Percentiles rank a stretch among this genome's conserved stretches.
Evolutionary conservation across 768 basidiomycete genomes (phyloP).

Genomic region (Lepiota venenata): DNA sequence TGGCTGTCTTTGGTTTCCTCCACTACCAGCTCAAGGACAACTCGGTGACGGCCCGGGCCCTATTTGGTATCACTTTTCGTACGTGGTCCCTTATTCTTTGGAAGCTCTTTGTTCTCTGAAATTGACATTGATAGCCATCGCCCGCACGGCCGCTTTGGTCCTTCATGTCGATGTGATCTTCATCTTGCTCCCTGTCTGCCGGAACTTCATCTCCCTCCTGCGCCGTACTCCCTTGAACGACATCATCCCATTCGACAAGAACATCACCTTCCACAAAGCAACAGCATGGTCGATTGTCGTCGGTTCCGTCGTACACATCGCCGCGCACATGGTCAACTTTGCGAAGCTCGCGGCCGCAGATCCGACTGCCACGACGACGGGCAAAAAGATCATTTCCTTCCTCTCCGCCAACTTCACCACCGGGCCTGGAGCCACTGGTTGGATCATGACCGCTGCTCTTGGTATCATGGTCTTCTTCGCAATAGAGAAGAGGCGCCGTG

Average conservation of each 20-base stretch:
- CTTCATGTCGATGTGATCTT: slow-evolving; percentile 90
- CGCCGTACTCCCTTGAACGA: slow-evolving; percentile 83
- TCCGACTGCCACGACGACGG: slow-evolving; percentile 47
- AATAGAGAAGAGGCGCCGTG: slow-evolving; percentile 71
- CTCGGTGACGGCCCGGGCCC: slow-evolving; percentile 55
- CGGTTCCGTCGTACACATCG: slow-evolving; percentile 71
- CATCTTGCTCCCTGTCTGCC: slow-evolving; percentile 93
- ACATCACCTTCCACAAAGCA: slow-evolving; percentile 86
- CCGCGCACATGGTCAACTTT: slow-evolving; percentile 88
- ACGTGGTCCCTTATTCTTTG: slow-evolving; percentile 35
- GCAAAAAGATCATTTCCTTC: slow-evolving; percentile 64
- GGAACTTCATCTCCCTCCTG: slow-evolving; percentile 89
- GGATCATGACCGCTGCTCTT: slow-evolving; percentile 80
- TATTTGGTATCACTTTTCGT: slow-evolving; percentile 81
- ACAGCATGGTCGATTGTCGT: slow-evolving; percentile 89
- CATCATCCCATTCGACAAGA: slow-evolving; percentile 92
- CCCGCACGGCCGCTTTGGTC: slow-evolving; percentile 84
- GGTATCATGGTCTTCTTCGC: slow-evolving; percentile 85
- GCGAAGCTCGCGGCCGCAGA: slow-evolving; percentile 57
- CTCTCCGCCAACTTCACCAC: slow-evolving; percentile 76
- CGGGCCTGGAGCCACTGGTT: slow-evolving; percentile 80
- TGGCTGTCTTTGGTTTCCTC: slow-evolving; percentile 71
- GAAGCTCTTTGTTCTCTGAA: slow-evolving; percentile 30
- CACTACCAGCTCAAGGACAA: slow-evolving; percentile 84
- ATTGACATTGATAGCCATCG: slow-evolving; percentile 54